phyloP scores from a whole-genome alignment of 2,329 filamentous ascomycete genomes.

The Sporothrix luriei region DNA sequence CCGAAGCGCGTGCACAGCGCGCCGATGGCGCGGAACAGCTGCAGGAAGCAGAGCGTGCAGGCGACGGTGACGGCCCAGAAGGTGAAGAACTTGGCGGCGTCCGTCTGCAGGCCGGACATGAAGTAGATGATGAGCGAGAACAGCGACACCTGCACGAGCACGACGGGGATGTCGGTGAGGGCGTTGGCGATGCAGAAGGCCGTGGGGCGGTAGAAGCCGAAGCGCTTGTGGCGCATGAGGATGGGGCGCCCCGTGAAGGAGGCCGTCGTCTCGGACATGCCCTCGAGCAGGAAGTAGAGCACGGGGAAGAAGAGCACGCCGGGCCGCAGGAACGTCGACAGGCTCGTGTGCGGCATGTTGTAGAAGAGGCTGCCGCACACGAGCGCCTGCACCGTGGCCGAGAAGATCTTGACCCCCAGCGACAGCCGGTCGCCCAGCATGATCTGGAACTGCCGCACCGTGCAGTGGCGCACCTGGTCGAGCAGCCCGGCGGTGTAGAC shows the following conservation, averaged over 20 bases:
- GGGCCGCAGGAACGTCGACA: conserved; percentile 62
- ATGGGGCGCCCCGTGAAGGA: conserved; percentile 55
- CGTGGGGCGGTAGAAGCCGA: conserved; percentile 57
- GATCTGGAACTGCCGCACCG: conserved; percentile 76
- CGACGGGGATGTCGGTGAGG: conserved; percentile 61
- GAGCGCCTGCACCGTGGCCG: conserved; percentile 71
- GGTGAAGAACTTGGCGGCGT: conserved; percentile 68
- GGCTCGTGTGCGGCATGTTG: conserved; percentile 60
- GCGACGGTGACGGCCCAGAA: conserved; percentile 64
- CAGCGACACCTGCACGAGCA: conserved; percentile 64
- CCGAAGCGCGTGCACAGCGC: conserved; percentile 62
- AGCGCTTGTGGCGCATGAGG: conserved; percentile 47
- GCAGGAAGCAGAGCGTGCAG: conserved; percentile 59
- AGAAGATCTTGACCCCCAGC: conserved; percentile 76
- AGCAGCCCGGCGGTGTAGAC: conserved; percentile 73
- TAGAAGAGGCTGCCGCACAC: conserved; percentile 82
- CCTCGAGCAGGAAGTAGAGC: conserved; percentile 64
- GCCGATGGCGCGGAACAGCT: conserved; percentile 62
- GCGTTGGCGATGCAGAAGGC: conserved; percentile 61
- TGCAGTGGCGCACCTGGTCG: conserved; percentile 69
- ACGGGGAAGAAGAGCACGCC: conserved; percentile 56
- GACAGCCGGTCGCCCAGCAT: conserved; percentile 74
- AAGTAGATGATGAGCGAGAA: conserved; percentile 78
- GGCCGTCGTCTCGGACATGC: conserved; percentile 68
- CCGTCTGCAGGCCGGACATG: conserved; percentile 69